These are phyloP conservation scores for Ustilago tritici DNA, from an alignment of 1,284 basidiomycete genomes.

Conservation along the genomic window DNA sequence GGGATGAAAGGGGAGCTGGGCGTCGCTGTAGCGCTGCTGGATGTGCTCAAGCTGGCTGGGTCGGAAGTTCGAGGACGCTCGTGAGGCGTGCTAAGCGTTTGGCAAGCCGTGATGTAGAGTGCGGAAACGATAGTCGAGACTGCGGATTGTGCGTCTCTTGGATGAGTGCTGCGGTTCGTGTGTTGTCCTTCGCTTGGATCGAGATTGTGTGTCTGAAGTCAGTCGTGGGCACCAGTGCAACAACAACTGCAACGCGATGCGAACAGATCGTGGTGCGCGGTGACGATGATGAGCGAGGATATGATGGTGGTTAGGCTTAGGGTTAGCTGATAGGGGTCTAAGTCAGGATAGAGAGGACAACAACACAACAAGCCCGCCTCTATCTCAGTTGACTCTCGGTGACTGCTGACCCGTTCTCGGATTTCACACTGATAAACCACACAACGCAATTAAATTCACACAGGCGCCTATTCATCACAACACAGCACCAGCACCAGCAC, in stretches of 20 bases:
- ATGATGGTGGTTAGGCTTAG: constrained; percentile 17
- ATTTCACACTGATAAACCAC: constrained; percentile 9
- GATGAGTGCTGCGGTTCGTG: neutral
- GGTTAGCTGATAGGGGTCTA: constrained; percentile 19
- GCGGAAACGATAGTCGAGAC: neutral
- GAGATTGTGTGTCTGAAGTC: neutral
- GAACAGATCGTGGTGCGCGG: neutral
- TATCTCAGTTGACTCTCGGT: neutral
- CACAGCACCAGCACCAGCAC: neutral
- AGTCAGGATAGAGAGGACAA: neutral
- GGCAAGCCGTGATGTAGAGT: too few relatives aligned
- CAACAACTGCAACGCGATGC: neutral
- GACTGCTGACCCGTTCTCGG: constrained; percentile 18
- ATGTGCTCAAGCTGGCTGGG: too few relatives aligned
- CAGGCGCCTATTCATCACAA: constrained; percentile 5
- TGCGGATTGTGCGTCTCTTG: neutral
- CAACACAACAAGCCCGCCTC: constrained; percentile 7
- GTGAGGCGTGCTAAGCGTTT: too few relatives aligned
- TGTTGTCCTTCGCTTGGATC: too few relatives aligned
- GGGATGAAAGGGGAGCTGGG: neutral
- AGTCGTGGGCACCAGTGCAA: too few relatives aligned
- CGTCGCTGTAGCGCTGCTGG: neutral
- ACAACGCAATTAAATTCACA: neutral
- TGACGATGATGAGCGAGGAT: neutral
- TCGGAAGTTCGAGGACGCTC: too few relatives aligned